These are phyloP conservation scores for Corylus heterophylla DNA, from an alignment of 306 rosid species.

Conservation along the genomic window DNA sequence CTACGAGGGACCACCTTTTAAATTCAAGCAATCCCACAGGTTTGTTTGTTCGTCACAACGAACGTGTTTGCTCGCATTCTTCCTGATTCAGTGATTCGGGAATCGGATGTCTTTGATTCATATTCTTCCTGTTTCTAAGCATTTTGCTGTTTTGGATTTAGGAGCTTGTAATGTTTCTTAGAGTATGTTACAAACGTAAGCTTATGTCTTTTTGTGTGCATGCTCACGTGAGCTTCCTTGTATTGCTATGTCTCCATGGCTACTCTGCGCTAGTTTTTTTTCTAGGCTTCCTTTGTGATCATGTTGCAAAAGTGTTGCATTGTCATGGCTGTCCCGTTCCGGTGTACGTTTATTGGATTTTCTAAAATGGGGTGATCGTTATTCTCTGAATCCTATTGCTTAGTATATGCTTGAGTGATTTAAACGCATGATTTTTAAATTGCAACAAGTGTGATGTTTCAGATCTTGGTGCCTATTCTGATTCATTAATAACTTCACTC, in stretches of 20 bases:
- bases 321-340: neutral
- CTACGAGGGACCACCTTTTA: slow-evolving; percentile 95
- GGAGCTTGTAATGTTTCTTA: neutral
- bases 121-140: neutral
- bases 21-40: slow-evolving; percentile 90
- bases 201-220: neutral
- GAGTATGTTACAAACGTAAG: neutral
- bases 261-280: neutral
- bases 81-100: neutral
- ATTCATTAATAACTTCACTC: slow-evolving; percentile 7
- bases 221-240: neutral
- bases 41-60: slow-evolving; percentile 9
- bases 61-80: neutral
- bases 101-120: too few relatives aligned
- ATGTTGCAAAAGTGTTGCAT: neutral
- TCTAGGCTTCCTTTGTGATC: too few relatives aligned
- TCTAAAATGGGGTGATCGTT: too few relatives aligned
- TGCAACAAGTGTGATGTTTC: neutral
- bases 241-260: neutral
- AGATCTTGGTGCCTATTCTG: slow-evolving; percentile 3
- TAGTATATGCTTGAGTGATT: neutral
- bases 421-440: neutral
- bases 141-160: neutral
- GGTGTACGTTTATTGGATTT: too few relatives aligned
- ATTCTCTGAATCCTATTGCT: neutral